Percentiles rank a stretch among this genome's conserved stretches.
Conservation (phyloP, 148 eudicot species). For the Chenopodium suecicum region DNA sequence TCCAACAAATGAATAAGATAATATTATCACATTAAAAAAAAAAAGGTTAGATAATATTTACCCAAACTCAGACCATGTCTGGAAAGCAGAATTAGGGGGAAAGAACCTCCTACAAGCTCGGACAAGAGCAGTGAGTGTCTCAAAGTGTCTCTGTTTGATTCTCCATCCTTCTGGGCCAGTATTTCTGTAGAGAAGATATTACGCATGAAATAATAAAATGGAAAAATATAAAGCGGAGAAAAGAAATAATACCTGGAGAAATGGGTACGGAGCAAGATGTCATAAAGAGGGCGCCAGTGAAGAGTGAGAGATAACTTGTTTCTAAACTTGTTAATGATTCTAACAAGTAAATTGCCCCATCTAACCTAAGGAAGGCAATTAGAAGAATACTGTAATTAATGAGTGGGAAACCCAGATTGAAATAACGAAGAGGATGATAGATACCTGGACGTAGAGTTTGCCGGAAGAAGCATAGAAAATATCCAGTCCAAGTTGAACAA, state of each 20-base stretch:
- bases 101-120: conserved; percentile 93
- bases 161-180: conserved; percentile 99
- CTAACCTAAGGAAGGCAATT: conserved; percentile 58
- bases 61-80: conserved; percentile 98
- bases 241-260: conserved; percentile 57
- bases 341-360: conserved; percentile 86
- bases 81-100: conserved; percentile 81
- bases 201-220: no score
- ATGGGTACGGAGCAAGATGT: conserved; percentile 75
- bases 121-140: conserved; percentile 85
- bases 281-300: conserved; percentile 88
- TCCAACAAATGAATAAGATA: neutral
- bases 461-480: conserved; percentile 55
- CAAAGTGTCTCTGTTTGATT: conserved; percentile 91
- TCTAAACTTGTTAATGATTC: conserved; percentile 72
- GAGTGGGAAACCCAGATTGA: neutral
- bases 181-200: conserved; percentile 46
- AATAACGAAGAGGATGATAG: neutral
- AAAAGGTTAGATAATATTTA: conserved; percentile 27
- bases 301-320: conserved; percentile 71
- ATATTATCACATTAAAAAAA: neutral
- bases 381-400: no score
- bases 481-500: conserved; percentile 65
- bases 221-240: no score
- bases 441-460: conserved; percentile 86